Percentiles rank a stretch among this genome's conserved stretches.
Evolutionary conservation across 805 yeast genomes (phyloP).

Genomic region (Myxozyma kluyveri): DNA sequence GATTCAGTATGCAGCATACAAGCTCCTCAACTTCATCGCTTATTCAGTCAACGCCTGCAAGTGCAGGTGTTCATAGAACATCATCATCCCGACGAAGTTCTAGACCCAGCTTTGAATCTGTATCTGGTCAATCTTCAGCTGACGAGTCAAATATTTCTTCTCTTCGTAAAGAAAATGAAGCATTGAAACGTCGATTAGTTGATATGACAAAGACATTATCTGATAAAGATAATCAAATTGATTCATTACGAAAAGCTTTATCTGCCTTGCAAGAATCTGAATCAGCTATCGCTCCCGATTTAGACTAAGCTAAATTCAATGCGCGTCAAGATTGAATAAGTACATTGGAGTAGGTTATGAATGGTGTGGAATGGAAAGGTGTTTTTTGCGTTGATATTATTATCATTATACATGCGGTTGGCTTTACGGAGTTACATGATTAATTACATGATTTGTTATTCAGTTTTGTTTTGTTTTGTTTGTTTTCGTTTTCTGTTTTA

Average conservation of each 20-base stretch:
- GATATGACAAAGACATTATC: conserved; percentile 32
- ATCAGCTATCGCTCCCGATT: neutral
- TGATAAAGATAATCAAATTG: conserved; percentile 35
- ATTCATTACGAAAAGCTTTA: conserved; percentile 19
- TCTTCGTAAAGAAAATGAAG: conserved; percentile 35
- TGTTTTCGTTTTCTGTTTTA: too few species aligned
- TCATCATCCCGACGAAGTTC: conserved; percentile 28
- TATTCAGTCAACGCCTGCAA: conserved; percentile 8
- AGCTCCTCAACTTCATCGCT: conserved; percentile 2
- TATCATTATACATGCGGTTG: too few species aligned
- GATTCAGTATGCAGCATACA: neutral
- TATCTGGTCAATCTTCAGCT: conserved; percentile 22
- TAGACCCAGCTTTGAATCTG: conserved; percentile 31
- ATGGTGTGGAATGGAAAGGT: too few species aligned
- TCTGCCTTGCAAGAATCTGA: too few species aligned
- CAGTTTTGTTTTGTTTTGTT: too few species aligned
- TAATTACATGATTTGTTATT: too few species aligned
- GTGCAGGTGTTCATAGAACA: conserved; percentile 17
- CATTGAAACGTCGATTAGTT: conserved; percentile 34
- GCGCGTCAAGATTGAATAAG: too few species aligned
- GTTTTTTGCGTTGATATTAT: too few species aligned
- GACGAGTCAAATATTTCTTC: conserved; percentile 28
- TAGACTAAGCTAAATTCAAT: too few species aligned
- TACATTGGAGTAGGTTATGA: too few species aligned
- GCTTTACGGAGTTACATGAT: too few species aligned